Evolutionary conservation across 139 green algal species (phyloP).

Genomic region (Picochlorum sp.): DNA sequence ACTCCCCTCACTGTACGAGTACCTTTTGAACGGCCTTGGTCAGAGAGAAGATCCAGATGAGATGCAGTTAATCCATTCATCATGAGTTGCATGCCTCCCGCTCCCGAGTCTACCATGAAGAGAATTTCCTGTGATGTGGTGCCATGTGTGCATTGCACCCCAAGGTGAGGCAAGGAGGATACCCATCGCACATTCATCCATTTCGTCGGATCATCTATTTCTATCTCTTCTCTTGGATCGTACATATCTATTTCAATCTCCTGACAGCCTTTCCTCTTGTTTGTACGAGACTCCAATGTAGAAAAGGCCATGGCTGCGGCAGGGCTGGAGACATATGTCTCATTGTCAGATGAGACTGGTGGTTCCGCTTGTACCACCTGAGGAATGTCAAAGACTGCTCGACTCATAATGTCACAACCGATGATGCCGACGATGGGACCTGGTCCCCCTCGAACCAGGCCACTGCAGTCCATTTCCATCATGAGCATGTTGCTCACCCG

Average conservation of each 20-base stretch:
- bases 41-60: slow-evolving; percentile 6
- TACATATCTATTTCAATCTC: neutral
- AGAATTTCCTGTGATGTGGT: neutral
- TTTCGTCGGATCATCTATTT: neutral
- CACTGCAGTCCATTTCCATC: slow-evolving; percentile 26
- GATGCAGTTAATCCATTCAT: slow-evolving; percentile 18
- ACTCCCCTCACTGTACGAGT: neutral
- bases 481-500: slow-evolving; percentile 16
- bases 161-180: slow-evolving; percentile 16
- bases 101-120: slow-evolving; percentile 32
- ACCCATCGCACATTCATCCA: slow-evolving; percentile 8
- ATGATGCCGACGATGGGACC: slow-evolving; percentile 33
- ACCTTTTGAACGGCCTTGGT: neutral
- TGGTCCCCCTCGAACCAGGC: slow-evolving; percentile 23
- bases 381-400: slow-evolving; percentile 31
- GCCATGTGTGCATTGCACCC: neutral
- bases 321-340: slow-evolving; percentile 5
- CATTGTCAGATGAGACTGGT: neutral
- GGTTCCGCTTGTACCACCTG: neutral
- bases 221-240: neutral
- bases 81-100: slow-evolving; percentile 25
- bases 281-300: neutral
- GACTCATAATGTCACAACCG: slow-evolving; percentile 32
- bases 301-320: slow-evolving; percentile 18
- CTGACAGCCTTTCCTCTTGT: neutral